Evolutionary conservation across 2,329 filamentous ascomycete genomes (phyloP).

Genomic region (Penicillium crustosum): DNA sequence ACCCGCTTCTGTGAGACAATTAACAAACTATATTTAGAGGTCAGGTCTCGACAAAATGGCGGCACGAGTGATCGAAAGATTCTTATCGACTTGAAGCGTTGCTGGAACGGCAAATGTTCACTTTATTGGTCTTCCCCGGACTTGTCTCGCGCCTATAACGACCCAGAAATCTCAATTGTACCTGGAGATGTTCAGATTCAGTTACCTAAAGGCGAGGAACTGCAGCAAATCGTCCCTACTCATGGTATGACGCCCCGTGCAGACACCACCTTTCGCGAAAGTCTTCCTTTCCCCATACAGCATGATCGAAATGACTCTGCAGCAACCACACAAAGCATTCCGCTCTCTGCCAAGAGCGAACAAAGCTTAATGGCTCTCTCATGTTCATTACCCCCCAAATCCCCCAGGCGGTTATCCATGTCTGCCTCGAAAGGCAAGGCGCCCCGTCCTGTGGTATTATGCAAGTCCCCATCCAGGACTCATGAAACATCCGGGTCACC

Average conservation of each 20-base stretch:
- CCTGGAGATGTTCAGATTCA: slow-evolving; percentile 71
- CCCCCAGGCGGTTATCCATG: slow-evolving; percentile 40
- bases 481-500: slow-evolving; percentile 27
- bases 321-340: slow-evolving; percentile 37
- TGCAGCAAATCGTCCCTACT: slow-evolving; percentile 11
- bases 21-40: slow-evolving; percentile 60
- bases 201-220: slow-evolving; percentile 43
- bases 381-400: slow-evolving; percentile 58
- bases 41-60: slow-evolving; percentile 53
- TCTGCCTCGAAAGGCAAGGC: slow-evolving; percentile 35
- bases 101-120: slow-evolving; percentile 88
- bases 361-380: slow-evolving; percentile 59
- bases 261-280: slow-evolving; percentile 19
- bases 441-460: slow-evolving; percentile 45
- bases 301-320: slow-evolving; percentile 40
- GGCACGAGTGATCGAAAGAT: slow-evolving; percentile 75
- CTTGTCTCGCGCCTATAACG: slow-evolving; percentile 58
- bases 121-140: slow-evolving; percentile 82
- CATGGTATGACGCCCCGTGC: slow-evolving; percentile 1
- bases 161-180: slow-evolving; percentile 65
- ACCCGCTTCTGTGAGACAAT: slow-evolving; percentile 76
- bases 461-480: slow-evolving; percentile 24
- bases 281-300: slow-evolving; percentile 18
- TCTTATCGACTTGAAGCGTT: slow-evolving; percentile 90
- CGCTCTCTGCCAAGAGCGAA: slow-evolving; percentile 43